phyloP scores from a whole-genome alignment of 2,329 filamentous ascomycete genomes.

The Clarireedia hainanense region DNA sequence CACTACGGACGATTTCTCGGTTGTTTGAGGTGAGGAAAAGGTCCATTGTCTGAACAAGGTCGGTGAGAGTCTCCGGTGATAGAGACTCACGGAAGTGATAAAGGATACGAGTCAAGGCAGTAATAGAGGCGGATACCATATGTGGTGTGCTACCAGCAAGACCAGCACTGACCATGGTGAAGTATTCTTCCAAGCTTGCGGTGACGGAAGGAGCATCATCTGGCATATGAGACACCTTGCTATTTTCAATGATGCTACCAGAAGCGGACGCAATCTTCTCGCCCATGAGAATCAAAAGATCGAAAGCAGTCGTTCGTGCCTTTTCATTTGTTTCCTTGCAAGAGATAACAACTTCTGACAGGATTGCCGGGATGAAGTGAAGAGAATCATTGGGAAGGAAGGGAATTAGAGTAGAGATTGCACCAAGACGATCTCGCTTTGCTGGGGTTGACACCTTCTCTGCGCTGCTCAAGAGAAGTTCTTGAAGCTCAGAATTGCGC shows the following conservation, averaged over 20 bases:
- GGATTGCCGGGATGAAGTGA: constrained; percentile 85
- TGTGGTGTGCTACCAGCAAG: constrained; percentile 87
- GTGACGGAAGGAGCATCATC: constrained; percentile 66
- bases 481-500: constrained; percentile 70
- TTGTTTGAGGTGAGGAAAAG: constrained; percentile 95
- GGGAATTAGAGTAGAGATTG: constrained; percentile 72
- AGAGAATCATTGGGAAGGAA: constrained; percentile 70
- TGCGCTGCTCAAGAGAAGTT: constrained; percentile 68
- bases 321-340: constrained; percentile 98
- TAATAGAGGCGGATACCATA: constrained; percentile 97
- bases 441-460: constrained; percentile 84
- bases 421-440: constrained; percentile 75
- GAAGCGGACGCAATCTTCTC: constrained; percentile 62
- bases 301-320: constrained; percentile 81
- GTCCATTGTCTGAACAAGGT: constrained; percentile 90
- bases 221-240: constrained; percentile 81
- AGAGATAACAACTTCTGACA: constrained; percentile 91
- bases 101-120: constrained; percentile 83
- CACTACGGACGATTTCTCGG: constrained; percentile 89
- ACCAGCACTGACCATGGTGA: constrained; percentile 97
- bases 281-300: constrained; percentile 81
- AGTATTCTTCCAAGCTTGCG: constrained; percentile 87
- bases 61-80: constrained; percentile 61
- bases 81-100: constrained; percentile 79
- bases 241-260: constrained; percentile 72